A percentile compares a stretch with the other conserved stretches of the same genome.
Evolutionary conservation across 345 rosid genomes (phyloP).

Genomic region (Populus tremula): DNA sequence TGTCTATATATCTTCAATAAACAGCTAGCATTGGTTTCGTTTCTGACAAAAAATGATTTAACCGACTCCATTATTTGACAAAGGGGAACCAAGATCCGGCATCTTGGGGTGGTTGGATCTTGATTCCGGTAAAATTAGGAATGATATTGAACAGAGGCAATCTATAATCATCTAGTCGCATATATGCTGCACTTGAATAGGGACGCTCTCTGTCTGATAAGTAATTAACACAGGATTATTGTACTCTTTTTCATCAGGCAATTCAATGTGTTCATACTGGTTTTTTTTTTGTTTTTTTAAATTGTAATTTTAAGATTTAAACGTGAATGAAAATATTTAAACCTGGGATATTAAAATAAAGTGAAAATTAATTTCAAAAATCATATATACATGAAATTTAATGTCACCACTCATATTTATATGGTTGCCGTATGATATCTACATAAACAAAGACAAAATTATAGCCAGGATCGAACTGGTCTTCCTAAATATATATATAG

Average conservation of each 20-base stretch:
- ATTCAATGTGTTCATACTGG: too few species aligned
- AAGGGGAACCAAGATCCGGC: slow-evolving; percentile 37
- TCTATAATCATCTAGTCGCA: neutral
- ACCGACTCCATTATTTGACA: neutral
- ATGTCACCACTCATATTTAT: too few species aligned
- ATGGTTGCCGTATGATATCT: too few species aligned
- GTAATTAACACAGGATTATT: too few species aligned
- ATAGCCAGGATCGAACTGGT: neutral
- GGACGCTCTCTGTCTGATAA: neutral
- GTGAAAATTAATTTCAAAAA: too few species aligned
- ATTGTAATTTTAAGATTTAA: too few species aligned
- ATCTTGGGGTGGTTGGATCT: slow-evolving; percentile 33
- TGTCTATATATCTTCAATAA: neutral
- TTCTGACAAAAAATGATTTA: neutral
- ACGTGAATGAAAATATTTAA: too few species aligned
- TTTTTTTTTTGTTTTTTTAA: too few species aligned
- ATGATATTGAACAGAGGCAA: neutral
- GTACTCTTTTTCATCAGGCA: too few species aligned
- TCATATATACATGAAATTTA: too few species aligned
- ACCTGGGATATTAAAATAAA: too few species aligned
- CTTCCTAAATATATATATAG: neutral
- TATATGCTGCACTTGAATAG: neutral
- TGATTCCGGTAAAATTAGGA: slow-evolving; percentile 18
- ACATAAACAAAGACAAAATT: neutral
- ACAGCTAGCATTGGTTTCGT: neutral